Conservation (phyloP, 176 grass and related monocot genomes). For the Puccinellia tenuiflora region DNA sequence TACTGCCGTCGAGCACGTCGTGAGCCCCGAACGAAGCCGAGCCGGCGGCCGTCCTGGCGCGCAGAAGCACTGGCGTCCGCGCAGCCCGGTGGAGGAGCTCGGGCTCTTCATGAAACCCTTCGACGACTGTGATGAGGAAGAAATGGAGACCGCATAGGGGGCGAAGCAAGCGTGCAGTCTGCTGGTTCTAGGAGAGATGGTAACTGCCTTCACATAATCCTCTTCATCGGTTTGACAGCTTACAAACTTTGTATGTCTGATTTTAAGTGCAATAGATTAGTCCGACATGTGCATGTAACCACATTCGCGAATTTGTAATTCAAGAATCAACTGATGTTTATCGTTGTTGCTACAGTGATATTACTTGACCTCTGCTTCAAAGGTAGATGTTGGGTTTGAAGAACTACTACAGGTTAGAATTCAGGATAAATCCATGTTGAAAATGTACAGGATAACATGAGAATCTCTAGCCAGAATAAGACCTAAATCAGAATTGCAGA, state of each 20-base stretch:
- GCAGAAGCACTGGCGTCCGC: neutral
- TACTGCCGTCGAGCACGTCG: neutral
- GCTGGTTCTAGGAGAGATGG: neutral
- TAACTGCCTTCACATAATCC: neutral
- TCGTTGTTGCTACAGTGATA: neutral
- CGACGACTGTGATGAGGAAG: neutral
- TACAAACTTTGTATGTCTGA: neutral
- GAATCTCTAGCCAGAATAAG: neutral
- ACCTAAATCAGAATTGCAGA: neutral
- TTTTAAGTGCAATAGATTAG: neutral
- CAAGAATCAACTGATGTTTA: neutral
- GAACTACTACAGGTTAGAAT: neutral
- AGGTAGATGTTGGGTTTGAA: neutral
- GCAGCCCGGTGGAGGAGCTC: conserved; percentile 10
- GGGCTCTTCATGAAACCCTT: neutral
- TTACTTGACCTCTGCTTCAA: neutral
- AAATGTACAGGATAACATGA: neutral
- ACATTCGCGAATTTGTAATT: neutral
- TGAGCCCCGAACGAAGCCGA: neutral
- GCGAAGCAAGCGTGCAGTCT: neutral
- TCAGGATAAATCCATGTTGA: neutral
- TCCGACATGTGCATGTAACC: neutral
- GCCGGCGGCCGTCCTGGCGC: neutral
- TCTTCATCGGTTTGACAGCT: neutral
- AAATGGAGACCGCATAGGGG: neutral